These are phyloP conservation scores for Triticum aestivum DNA, from an alignment of 176 grass and related monocot species.

Conservation along the genomic window DNA sequence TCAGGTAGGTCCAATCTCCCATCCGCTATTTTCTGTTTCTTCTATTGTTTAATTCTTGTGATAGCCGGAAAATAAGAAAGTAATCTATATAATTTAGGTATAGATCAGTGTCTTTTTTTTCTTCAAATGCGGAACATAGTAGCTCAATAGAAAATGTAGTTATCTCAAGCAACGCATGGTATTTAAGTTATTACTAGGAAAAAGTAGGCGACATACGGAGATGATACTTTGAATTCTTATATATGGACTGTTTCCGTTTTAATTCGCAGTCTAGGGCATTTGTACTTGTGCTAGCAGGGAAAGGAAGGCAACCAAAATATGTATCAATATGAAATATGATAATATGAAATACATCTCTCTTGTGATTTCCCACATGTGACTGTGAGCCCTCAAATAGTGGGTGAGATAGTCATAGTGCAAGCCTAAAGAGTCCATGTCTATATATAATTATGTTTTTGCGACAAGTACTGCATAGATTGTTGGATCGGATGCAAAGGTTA, in stretches of 20 bases:
- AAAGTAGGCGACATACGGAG: background rate
- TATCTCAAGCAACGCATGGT: background rate
- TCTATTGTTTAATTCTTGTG: conserved; percentile 3
- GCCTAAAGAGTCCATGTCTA: background rate
- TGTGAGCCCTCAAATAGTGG: background rate
- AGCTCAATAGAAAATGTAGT: background rate
- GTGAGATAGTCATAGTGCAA: background rate
- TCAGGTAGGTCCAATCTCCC: conserved; percentile 54
- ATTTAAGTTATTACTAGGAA: background rate
- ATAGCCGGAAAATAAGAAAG: background rate
- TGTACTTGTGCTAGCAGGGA: background rate
- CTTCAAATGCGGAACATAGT: background rate
- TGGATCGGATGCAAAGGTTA: no score
- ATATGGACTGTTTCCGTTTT: background rate
- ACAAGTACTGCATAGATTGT: no score
- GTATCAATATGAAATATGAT: background rate
- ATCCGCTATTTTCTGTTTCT: background rate
- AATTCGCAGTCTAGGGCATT: background rate
- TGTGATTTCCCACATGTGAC: background rate
- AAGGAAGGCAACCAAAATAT: background rate
- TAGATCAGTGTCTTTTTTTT: background rate
- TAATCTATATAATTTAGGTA: background rate
- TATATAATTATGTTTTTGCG: no score
- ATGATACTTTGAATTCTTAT: background rate
- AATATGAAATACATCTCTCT: background rate